phyloP scores from a whole-genome alignment of 169 alveolate species.

The Plasmodium chabaudi region DNA sequence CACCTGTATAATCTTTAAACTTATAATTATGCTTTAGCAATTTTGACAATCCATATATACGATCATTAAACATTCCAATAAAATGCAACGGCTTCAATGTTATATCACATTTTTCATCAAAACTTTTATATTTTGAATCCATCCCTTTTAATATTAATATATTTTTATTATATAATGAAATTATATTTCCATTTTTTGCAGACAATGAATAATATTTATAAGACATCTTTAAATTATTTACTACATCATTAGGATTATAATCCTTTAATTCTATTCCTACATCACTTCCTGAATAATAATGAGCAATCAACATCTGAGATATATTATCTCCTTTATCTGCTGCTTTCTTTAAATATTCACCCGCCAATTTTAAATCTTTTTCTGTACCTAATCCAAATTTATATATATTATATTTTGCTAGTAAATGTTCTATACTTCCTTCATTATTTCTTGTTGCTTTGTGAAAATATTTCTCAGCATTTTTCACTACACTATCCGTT shows the following conservation, averaged over 20 bases:
- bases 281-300: conserved; percentile 89
- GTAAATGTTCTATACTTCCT: conserved; percentile 49
- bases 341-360: conserved; percentile 83
- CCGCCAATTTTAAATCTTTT: conserved; percentile 86
- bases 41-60: conserved; percentile 59
- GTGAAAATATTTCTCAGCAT: conserved; percentile 64
- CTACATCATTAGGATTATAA: conserved; percentile 77
- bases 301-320: conserved; percentile 89
- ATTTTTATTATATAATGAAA: conserved; percentile 87
- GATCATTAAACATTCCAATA: conserved; percentile 79
- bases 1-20: conserved; percentile 86
- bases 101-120: conserved; percentile 83
- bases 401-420: conserved; percentile 80
- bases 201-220: conserved; percentile 87
- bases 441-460: conserved; percentile 54
- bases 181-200: conserved; percentile 88
- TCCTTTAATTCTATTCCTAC: conserved; percentile 87
- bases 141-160: conserved; percentile 88
- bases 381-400: conserved; percentile 86
- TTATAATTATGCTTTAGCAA: conserved; percentile 74
- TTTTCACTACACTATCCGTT: conserved; percentile 10
- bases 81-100: conserved; percentile 79
- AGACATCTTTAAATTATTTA: conserved; percentile 84
- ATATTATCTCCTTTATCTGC: conserved; percentile 90
- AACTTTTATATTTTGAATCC: conserved; percentile 79